phyloP scores from a whole-genome alignment of 257 asterid genomes.

The Henckelia pumila region DNA sequence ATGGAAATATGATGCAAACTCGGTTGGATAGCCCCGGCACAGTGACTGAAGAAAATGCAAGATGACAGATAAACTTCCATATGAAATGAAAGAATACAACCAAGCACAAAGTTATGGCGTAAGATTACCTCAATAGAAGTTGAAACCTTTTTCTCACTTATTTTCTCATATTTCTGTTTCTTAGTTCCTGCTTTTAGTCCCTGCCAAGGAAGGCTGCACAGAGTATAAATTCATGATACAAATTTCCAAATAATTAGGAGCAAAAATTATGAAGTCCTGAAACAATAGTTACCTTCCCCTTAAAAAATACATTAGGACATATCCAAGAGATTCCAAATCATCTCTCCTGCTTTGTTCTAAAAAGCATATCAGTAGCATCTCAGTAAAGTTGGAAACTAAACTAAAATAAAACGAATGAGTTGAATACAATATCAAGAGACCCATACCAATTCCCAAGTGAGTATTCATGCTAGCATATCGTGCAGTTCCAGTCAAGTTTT shows the following conservation, averaged over 20 bases:
- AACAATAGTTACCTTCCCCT: constrained; percentile 70
- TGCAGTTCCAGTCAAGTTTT: constrained; percentile 96
- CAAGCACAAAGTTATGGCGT: constrained; percentile 17
- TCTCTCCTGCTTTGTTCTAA: constrained; percentile 98
- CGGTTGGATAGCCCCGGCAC: constrained; percentile 93
- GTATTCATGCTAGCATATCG: constrained; percentile 99
- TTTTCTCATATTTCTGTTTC: constrained; percentile 93
- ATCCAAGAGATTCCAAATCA: constrained; percentile 98
- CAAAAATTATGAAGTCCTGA: constrained; percentile 18
- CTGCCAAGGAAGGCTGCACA: constrained; percentile 91
- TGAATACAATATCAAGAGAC: constrained; percentile 14
- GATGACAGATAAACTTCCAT: constrained; percentile 23
- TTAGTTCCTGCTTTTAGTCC: constrained; percentile 96
- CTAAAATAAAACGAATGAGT: constrained; percentile 16
- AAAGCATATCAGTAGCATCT: constrained; percentile 20
- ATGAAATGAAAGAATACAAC: constrained; percentile 14
- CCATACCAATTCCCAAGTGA: constrained; percentile 91
- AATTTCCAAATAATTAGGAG: constrained; percentile 27
- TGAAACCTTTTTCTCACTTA: constrained; percentile 91
- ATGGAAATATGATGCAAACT: constrained; percentile 94
- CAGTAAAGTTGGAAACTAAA: constrained; percentile 16
- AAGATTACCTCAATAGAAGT: constrained; percentile 87
- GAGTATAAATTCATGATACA: constrained; percentile 37
- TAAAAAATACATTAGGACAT: constrained; percentile 86
- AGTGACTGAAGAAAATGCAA: constrained; percentile 49